phyloP scores from a whole-genome alignment of 345 rosid species.

The Linum tenue region DNA sequence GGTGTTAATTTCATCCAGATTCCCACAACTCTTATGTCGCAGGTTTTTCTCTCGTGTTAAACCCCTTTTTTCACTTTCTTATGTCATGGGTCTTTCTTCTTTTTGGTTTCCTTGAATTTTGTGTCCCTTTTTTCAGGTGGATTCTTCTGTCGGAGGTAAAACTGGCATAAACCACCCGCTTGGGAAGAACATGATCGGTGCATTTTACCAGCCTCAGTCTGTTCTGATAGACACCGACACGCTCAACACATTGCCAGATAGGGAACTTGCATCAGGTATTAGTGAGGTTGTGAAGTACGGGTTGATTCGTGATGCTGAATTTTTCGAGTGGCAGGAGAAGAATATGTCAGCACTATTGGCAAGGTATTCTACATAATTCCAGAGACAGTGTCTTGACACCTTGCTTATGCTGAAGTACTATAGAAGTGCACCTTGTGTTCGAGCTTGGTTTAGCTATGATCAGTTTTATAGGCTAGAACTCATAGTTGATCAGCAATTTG shows the following conservation, averaged over 20 bases:
- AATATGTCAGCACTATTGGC: conserved; percentile 62
- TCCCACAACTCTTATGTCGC: conserved; percentile 97
- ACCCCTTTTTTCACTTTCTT: background rate
- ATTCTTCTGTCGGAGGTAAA: conserved; percentile 99
- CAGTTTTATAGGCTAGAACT: background rate
- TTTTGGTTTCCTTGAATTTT: background rate
- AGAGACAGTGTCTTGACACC: background rate
- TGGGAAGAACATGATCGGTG: conserved; percentile 96
- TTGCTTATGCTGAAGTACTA: background rate
- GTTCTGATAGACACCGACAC: conserved; percentile 88
- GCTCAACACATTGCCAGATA: conserved; percentile 71
- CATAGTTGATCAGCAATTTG: background rate
- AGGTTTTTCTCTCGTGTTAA: conserved; percentile 33
- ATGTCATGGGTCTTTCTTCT: background rate
- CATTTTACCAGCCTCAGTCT: conserved; percentile 97
- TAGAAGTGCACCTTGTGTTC: background rate
- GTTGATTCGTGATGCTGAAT: conserved; percentile 84
- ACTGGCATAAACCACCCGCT: conserved; percentile 88
- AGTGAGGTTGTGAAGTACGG: conserved; percentile 97
- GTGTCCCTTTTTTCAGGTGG: conserved; percentile 45
- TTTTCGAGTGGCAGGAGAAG: conserved; percentile 96
- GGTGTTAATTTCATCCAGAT: conserved; percentile 98
- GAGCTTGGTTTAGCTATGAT: background rate
- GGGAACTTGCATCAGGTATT: conserved; percentile 89
- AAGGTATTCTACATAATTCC: conserved; percentile 38